phyloP scores from a whole-genome alignment of 495 filamentous ascomycete species.

The Letharia columbiana region DNA sequence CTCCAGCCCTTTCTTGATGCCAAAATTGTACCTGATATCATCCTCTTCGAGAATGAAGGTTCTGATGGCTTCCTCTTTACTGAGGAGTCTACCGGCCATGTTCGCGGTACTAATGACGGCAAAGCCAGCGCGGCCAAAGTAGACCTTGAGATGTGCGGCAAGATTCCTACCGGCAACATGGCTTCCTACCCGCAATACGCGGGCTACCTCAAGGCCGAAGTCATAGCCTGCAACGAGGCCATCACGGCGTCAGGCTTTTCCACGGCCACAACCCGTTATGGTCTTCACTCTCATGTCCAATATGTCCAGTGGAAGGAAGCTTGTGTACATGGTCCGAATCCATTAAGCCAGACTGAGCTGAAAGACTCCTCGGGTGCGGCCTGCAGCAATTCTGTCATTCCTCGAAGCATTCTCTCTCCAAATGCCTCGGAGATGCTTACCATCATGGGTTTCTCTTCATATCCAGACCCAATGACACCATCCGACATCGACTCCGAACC shows the following conservation, averaged over 20 bases:
- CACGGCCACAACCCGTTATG: slow-evolving; percentile 18
- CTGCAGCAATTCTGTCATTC: slow-evolving; percentile 17
- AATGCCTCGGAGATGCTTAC: slow-evolving; percentile 18
- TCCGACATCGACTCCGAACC: slow-evolving; percentile 18
- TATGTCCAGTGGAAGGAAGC: slow-evolving; percentile 25
- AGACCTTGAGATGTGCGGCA: slow-evolving; percentile 19
- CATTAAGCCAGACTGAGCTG: slow-evolving; percentile 12
- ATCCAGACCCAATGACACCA: slow-evolving; percentile 23
- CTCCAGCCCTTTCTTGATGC: slow-evolving; percentile 22
- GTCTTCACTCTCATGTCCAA: slow-evolving; percentile 23
- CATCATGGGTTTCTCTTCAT: slow-evolving; percentile 24
- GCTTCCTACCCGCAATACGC: slow-evolving; percentile 19
- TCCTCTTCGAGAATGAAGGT: slow-evolving; percentile 25
- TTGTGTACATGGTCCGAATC: slow-evolving; percentile 19
- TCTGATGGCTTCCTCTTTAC: slow-evolving; percentile 19
- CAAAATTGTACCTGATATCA: slow-evolving; percentile 20
- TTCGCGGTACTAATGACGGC: slow-evolving; percentile 14
- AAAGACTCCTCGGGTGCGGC: slow-evolving; percentile 10
- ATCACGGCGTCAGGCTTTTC: slow-evolving; percentile 21
- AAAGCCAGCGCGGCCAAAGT: slow-evolving; percentile 10
- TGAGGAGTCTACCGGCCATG: slow-evolving; percentile 23
- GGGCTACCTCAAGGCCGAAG: slow-evolving; percentile 22
- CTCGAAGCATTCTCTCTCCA: slow-evolving; percentile 13
- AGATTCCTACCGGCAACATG: slow-evolving; percentile 23
- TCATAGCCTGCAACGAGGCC: slow-evolving; percentile 22